Conservation (phyloP, 2,329 filamentous ascomycete genomes). For the Eurotiales sp. region DNA sequence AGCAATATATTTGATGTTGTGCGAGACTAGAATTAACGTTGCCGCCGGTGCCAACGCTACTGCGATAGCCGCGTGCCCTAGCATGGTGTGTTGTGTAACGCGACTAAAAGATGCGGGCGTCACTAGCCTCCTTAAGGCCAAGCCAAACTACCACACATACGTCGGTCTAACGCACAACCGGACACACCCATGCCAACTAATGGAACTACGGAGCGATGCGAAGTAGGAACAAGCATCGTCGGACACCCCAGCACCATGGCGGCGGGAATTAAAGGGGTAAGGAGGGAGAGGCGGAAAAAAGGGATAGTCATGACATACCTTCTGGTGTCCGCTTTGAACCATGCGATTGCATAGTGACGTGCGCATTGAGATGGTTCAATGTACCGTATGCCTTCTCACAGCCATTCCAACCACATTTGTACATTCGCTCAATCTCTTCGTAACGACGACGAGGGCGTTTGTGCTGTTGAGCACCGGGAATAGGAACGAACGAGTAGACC, state of each 20-base stretch:
- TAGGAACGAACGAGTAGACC: slow-evolving; percentile 97
- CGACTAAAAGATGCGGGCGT: slow-evolving; percentile 37
- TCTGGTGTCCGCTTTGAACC: slow-evolving; percentile 92
- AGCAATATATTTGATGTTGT: slow-evolving; percentile 2
- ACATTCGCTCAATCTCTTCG: slow-evolving; percentile 99
- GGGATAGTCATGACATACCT: slow-evolving; percentile 60
- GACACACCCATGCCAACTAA: neutral
- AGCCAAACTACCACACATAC: slow-evolving; percentile 24
- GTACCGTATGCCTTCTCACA: slow-evolving; percentile 99
- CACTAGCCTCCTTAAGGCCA: slow-evolving; percentile 34
- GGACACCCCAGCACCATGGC: no score
- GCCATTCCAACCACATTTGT: slow-evolving; percentile 97
- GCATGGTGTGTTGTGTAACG: slow-evolving; percentile 48
- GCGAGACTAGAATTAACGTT: slow-evolving; percentile 41
- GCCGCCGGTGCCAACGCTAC: slow-evolving; percentile 49
- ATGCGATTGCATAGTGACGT: slow-evolving; percentile 98
- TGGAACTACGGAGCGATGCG: neutral
- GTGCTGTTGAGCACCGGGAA: slow-evolving; percentile 93
- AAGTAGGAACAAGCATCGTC: no score
- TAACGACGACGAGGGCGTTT: slow-evolving; percentile 91
- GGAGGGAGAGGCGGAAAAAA: neutral
- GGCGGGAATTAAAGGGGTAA: neutral
- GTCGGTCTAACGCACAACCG: neutral
- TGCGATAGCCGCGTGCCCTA: slow-evolving; percentile 49
- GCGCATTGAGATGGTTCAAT: slow-evolving; percentile 93